These are phyloP conservation scores for Hypericum androsaemum DNA, from an alignment of 345 rosid genomes.

Conservation along the genomic window DNA sequence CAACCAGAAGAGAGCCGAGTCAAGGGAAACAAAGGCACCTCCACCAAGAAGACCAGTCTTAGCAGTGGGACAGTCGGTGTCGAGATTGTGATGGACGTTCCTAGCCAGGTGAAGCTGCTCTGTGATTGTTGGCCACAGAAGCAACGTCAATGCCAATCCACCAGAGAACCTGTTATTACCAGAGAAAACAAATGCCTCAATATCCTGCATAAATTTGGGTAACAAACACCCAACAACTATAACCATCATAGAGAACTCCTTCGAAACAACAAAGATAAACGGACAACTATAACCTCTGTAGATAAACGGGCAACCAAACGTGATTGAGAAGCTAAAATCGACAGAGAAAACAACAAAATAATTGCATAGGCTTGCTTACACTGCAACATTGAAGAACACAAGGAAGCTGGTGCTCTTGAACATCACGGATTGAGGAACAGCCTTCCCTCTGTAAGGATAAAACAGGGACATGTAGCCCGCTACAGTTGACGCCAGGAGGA, in stretches of 20 bases:
- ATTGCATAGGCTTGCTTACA: constrained; percentile 49
- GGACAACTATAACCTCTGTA: too few relatives aligned
- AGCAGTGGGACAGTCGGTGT: constrained; percentile 64
- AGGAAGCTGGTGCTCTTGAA: constrained; percentile 48
- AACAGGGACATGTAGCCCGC: constrained; percentile 61
- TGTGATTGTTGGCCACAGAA: constrained; percentile 68
- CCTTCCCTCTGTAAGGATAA: constrained; percentile 61
- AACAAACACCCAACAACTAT: too few relatives aligned
- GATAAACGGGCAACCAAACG: too few relatives aligned
- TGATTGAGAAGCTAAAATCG: too few relatives aligned
- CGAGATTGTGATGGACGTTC: constrained; percentile 41
- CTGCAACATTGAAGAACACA: constrained; percentile 64
- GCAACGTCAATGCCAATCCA: constrained; percentile 47
- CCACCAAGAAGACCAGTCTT: constrained; percentile 81
- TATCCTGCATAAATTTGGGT: too few relatives aligned
- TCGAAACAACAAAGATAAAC: too few relatives aligned
- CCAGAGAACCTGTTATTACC: constrained; percentile 35
- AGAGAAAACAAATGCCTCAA: background rate
- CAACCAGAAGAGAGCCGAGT: constrained; percentile 72
- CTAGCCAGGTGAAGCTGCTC: constrained; percentile 59
- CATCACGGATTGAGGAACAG: constrained; percentile 57
- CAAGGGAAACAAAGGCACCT: constrained; percentile 69
- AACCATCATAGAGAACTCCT: too few relatives aligned
- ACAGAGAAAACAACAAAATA: too few relatives aligned
- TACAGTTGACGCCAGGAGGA: constrained; percentile 36